A percentile compares a stretch with the other conserved stretches of the same genome.
phyloP scores from a whole-genome alignment of 2,329 filamentous ascomycete species.

The Fusarium beomiforme region DNA sequence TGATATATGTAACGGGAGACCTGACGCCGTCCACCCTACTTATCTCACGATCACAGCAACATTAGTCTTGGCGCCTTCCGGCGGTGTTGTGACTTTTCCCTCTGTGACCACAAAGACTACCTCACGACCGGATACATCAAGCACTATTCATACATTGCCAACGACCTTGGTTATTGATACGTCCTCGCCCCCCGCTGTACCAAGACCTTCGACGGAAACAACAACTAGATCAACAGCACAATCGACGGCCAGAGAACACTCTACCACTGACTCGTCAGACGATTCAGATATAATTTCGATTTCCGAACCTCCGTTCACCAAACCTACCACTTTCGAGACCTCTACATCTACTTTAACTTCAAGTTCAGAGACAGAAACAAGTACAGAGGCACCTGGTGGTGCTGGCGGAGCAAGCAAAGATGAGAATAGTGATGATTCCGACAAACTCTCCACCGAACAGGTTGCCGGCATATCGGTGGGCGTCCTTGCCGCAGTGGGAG shows the following conservation, averaged over 20 bases:
- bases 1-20: constrained; percentile 65
- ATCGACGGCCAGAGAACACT: constrained; percentile 3
- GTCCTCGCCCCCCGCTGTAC: constrained; percentile 33
- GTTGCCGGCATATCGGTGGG: constrained; percentile 69
- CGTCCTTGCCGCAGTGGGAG: constrained; percentile 57
- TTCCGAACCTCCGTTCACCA: constrained; percentile 20
- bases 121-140: constrained; percentile 17
- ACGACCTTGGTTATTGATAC: constrained; percentile 45
- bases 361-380: constrained; percentile 22
- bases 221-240: constrained; percentile 2
- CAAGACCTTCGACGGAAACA: constrained; percentile 17
- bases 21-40: constrained; percentile 64
- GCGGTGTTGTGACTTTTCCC: constrained; percentile 46
- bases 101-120: constrained; percentile 22
- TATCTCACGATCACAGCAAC: constrained; percentile 69
- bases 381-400: constrained; percentile 26
- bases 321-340: constrained; percentile 7
- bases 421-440: constrained; percentile 17
- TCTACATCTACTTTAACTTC: constrained; percentile 12
- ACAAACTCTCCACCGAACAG: constrained; percentile 52
- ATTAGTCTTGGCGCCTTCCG: constrained; percentile 51
- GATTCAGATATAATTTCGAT: constrained; percentile 15
- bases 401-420: constrained; percentile 22
- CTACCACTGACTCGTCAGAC: neutral
- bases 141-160: constrained; percentile 34